phyloP scores from a whole-genome alignment of 2,329 filamentous ascomycete genomes.

The Fusarium transvaalense region DNA sequence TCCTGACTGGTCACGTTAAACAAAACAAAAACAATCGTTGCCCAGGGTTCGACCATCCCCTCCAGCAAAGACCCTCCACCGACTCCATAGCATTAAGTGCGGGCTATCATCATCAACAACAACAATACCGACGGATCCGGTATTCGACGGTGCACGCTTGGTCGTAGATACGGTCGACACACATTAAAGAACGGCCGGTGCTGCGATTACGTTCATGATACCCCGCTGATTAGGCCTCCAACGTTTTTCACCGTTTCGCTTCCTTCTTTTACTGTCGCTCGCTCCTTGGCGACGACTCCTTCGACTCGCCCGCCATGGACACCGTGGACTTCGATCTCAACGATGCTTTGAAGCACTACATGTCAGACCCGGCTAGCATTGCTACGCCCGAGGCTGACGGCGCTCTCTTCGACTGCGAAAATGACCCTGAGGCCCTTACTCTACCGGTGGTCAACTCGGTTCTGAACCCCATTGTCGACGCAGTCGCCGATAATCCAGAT shows the following conservation, averaged over 20 bases:
- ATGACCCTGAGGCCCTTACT: slow-evolving; percentile 86
- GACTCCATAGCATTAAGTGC: slow-evolving; percentile 22
- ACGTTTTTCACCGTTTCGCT: slow-evolving; percentile 23
- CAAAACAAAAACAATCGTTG: slow-evolving; percentile 55
- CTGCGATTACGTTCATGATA: slow-evolving; percentile 26
- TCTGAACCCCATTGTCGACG: slow-evolving; percentile 92
- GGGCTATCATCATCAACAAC: slow-evolving; percentile 35
- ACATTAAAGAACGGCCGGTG: slow-evolving; percentile 4
- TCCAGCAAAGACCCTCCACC: slow-evolving; percentile 36
- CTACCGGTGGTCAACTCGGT: slow-evolving; percentile 82
- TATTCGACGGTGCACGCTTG: slow-evolving; percentile 30
- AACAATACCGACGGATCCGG: slow-evolving; percentile 32
- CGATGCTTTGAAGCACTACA: slow-evolving; percentile 94
- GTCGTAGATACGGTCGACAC: slow-evolving; percentile 16
- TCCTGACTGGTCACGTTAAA: slow-evolving; percentile 46
- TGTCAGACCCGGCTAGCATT: slow-evolving; percentile 89
- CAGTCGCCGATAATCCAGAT: slow-evolving; percentile 91
- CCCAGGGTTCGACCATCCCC: slow-evolving; percentile 35
- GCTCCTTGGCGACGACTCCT: slow-evolving; percentile 37
- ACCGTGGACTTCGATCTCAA: slow-evolving; percentile 95
- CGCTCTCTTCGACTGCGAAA: slow-evolving; percentile 89
- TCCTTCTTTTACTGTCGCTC: slow-evolving; percentile 19
- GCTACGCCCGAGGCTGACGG: slow-evolving; percentile 87
- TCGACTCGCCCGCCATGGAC: slow-evolving; percentile 65
- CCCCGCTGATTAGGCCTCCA: slow-evolving; percentile 24